Evolutionary conservation across 192 early-diverging fungal species (phyloP).

Genomic region (Coemansia biformis): DNA sequence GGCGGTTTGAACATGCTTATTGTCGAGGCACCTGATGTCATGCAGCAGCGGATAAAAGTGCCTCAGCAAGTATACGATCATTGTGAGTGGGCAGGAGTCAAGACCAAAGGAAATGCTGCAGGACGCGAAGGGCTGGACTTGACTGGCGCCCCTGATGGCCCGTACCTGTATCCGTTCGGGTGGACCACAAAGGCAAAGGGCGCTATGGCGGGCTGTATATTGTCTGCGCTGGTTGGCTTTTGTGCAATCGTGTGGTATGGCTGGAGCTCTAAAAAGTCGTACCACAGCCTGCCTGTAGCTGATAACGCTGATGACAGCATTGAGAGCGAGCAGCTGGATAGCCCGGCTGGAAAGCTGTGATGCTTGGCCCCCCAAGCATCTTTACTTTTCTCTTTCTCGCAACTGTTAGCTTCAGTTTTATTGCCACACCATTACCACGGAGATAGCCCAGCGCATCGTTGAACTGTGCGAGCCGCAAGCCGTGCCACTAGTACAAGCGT

Average conservation of each 20-base stretch:
- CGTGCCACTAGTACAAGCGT: no score
- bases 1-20: constrained; percentile 66
- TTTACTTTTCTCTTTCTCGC: no score
- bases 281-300: constrained; percentile 10
- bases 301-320: no score
- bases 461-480: no score
- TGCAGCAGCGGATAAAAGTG: constrained; percentile 51
- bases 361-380: no score
- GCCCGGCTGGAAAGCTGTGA: no score
- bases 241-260: constrained; percentile 71
- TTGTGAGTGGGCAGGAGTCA: constrained; percentile 57
- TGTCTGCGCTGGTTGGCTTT: constrained; percentile 71
- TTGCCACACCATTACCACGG: no score
- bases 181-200: constrained; percentile 67
- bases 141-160: constrained; percentile 51
- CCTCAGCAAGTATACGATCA: constrained; percentile 58
- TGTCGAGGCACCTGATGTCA: constrained; percentile 66
- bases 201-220: constrained; percentile 63
- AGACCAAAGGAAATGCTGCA: constrained; percentile 64
- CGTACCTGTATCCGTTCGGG: constrained; percentile 50
- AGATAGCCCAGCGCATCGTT: no score
- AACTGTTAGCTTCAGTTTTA: no score
- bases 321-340: no score
- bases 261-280: constrained; percentile 29
- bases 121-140: constrained; percentile 66